Base-by-base conservation (phyloP, 768 basidiomycete genomes). In the Candolleomyces efflorescens region DNA sequence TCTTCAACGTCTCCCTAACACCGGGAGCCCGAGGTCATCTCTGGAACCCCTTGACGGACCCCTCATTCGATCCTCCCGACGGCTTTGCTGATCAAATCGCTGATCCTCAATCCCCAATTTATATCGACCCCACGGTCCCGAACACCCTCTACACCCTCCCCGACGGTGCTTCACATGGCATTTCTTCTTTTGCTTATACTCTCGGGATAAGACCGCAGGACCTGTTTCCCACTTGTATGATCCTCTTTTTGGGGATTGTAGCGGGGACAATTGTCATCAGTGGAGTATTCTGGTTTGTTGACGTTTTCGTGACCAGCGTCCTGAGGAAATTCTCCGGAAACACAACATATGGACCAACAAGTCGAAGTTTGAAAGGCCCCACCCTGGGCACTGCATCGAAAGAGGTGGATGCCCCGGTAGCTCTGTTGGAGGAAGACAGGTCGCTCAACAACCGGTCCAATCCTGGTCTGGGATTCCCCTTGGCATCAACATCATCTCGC, bases 141-240 rank as follows among this genome's bases (percentile, higher is more conserved):
- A 97, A 97, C 66, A 74, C 79, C 27, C 75, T 96, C 46, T 91
- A 89, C 75, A 82, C 80, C 58, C 82, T 91, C 56, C 87, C 89
- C 9, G 64, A 73, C 12, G 77, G 85, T 63, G 74, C 80, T 6
- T 79, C 86, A 0, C 64, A 75, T 9, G 96, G 96, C 2, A 85
- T 99, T 46, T 76, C 83, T 15, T 87, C 90, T 2, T 95, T 95
- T 68, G 91, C 94, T 1, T 87, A 86, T 66, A 81, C 90, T 12
- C 74, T 96, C 43, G 97, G 96, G 27, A 67, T 98, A 4, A 83
- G 85, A 12, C 89, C 90, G 1, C 79, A 85, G 65, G 90, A 97
- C 66, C 78, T 94, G 48, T 92, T 97, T 65, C 82, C 82, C 20
- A 85, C 88, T 53, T 94, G 90, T 69, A 73, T 94, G n/a, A 75